phyloP scores from a whole-genome alignment of 1,284 basidiomycete genomes.

The Microbotryomycetes sp. region DNA sequence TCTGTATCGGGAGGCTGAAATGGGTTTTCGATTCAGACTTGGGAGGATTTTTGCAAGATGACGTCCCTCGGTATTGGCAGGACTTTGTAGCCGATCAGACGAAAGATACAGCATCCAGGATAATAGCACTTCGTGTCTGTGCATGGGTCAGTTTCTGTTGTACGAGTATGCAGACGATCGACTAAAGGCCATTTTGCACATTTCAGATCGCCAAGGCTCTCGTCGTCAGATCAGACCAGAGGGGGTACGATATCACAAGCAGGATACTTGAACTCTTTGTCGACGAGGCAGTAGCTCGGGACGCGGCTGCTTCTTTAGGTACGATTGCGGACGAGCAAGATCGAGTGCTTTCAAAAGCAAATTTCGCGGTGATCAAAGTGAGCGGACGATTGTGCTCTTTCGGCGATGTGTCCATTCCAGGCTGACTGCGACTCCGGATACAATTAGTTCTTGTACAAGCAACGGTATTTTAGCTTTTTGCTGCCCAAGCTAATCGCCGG shows the following conservation, averaged over 20 bases:
- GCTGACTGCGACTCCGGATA: too few species aligned
- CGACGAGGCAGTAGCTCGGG: conserved; percentile 53
- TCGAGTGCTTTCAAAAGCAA: conserved; percentile 61
- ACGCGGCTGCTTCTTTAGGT: conserved; percentile 66
- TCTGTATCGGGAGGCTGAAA: neutral
- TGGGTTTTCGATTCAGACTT: conserved; percentile 30
- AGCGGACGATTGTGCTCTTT: conserved; percentile 22
- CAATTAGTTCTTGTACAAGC: conserved; percentile 67
- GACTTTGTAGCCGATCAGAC: conserved; percentile 41
- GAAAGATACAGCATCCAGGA: conserved; percentile 45
- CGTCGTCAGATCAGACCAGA: conserved; percentile 61
- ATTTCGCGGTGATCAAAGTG: conserved; percentile 69
- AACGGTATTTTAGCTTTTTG: conserved; percentile 68
- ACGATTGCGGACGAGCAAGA: conserved; percentile 54
- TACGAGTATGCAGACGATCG: conserved; percentile 5
- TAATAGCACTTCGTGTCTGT: conserved; percentile 55
- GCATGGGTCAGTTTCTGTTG: conserved; percentile 53
- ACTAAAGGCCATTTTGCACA: neutral
- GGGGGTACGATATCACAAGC: conserved; percentile 54
- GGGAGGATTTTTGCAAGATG: conserved; percentile 44
- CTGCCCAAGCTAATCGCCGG: conserved; percentile 68
- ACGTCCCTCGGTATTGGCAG: conserved; percentile 35
- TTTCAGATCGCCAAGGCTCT: conserved; percentile 59
- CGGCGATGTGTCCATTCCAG: too few species aligned
- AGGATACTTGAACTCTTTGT: conserved; percentile 61